Evolutionary conservation across 1,284 basidiomycete species (phyloP).

Genomic region (Exobasidium cylindrosporum): DNA sequence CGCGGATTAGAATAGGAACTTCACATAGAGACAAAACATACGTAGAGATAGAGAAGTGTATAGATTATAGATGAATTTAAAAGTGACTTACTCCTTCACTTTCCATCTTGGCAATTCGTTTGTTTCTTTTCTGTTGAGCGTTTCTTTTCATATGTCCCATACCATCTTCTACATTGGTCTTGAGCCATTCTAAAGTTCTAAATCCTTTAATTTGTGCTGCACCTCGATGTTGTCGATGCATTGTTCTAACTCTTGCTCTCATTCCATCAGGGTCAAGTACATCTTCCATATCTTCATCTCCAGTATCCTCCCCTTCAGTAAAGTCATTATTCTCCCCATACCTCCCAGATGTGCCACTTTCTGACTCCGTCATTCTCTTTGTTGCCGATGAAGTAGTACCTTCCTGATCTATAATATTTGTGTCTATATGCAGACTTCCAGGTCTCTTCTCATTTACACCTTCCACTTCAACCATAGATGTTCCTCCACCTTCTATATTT

Average conservation of each 20-base stretch:
- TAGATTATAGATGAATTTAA: slow-evolving; percentile 15
- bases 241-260: not conserved
- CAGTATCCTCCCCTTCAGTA: slow-evolving; percentile 17
- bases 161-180: slow-evolving; percentile 40
- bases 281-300: slow-evolving; percentile 18
- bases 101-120: slow-evolving; percentile 44
- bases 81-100: slow-evolving; percentile 46
- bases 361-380: slow-evolving; percentile 17
- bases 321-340: slow-evolving; percentile 12
- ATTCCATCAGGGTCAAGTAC: not conserved
- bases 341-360: slow-evolving; percentile 17
- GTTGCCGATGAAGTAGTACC: slow-evolving; percentile 13
- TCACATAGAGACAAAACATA: not conserved
- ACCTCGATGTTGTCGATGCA: slow-evolving; percentile 41
- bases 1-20: too few relatives aligned
- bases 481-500: not conserved
- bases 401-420: not conserved
- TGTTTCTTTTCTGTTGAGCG: slow-evolving; percentile 23
- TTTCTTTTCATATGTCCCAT: slow-evolving; percentile 10
- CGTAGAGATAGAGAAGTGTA: not conserved
- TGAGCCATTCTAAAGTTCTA: slow-evolving; percentile 42
- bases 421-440: not conserved
- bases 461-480: not conserved
- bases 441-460: not conserved
- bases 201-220: slow-evolving; percentile 46